phyloP scores from a whole-genome alignment of 306 rosid genomes.

The Ziziphus jujuba region DNA sequence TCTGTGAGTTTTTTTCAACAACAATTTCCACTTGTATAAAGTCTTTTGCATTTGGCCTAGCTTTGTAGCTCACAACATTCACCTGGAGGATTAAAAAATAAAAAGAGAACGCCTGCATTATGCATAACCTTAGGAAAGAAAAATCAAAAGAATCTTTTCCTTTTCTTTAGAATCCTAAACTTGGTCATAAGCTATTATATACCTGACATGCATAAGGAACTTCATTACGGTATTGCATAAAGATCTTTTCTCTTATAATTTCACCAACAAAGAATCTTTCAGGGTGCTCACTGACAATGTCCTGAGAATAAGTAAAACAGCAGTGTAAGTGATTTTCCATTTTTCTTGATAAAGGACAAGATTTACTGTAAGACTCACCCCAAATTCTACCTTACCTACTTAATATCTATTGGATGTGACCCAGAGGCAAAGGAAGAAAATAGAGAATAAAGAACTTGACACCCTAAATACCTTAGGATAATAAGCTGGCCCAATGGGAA shows the following conservation, averaged over 20 bases:
- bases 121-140: neutral
- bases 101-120: neutral
- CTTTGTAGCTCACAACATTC: slow-evolving; percentile 83
- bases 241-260: slow-evolving; percentile 92
- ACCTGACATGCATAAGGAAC: slow-evolving; percentile 97
- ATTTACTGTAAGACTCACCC: neutral
- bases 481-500: slow-evolving; percentile 87
- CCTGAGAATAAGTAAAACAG: slow-evolving; percentile 55
- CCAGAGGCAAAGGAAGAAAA: neutral
- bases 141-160: neutral
- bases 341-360: neutral
- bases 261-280: slow-evolving; percentile 93
- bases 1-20: slow-evolving; percentile 84
- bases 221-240: slow-evolving; percentile 89
- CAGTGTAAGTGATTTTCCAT: slow-evolving; percentile 18
- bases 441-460: neutral
- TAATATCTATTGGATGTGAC: neutral
- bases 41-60: slow-evolving; percentile 85
- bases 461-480: slow-evolving; percentile 76
- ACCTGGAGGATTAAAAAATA: slow-evolving; percentile 49
- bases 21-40: slow-evolving; percentile 86
- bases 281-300: slow-evolving; percentile 91
- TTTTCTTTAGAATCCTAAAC: neutral
- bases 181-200: slow-evolving; percentile 1
- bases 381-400: neutral